Base-by-base conservation (phyloP, 495 filamentous ascomycete species). In the Elasticomyces elasticus region DNA sequence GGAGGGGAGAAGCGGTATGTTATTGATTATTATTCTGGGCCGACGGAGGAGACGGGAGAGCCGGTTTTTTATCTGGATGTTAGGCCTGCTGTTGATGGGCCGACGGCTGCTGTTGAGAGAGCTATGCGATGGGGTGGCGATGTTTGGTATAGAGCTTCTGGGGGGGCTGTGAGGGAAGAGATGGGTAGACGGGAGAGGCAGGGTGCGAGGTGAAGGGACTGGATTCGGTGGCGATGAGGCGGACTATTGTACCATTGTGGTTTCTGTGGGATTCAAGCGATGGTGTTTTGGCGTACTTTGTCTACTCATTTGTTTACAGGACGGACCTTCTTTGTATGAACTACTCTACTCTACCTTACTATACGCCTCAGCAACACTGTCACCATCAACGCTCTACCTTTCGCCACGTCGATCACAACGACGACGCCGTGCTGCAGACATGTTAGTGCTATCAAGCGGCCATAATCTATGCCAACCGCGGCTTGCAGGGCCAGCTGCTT, bases 1-100 rank as follows among this genome's bases (percentile, higher is more conserved):
- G 67, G 65, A 52, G 82, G 80, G 65, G 87, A 96, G 74, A 75
- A 95, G 41, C 78, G 92, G 55, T 99, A 99, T 66, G 84, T 99
- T 47, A 99, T 99, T 62, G 92, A 99, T 65, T 99, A 97, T 68
- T 99, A 99, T 69, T 84, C 84, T 7, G 94, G 81, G 0, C 81
- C 83, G 17, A 84, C 86, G 0, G 92, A 98, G 60, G 82, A 86
- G 3, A 89, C 81, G 0, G 92, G 92, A 1, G 89, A 95, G 62
- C 89, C 92, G 1, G 90, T 97, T 6, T 99, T 99, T 72, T 97
- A 82, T 65, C 78, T 99, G 43, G 92, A 99, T 67, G 94, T 99
- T n/a, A 77, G 92, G 54, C 92, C 92, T 12, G 92, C 92, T 11
- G 62, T 95, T n/a, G 90, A 94, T 62, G 75, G 79, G 2, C 89